phyloP scores from a whole-genome alignment of 306 rosid species.

The Castanopsis chinensis region DNA sequence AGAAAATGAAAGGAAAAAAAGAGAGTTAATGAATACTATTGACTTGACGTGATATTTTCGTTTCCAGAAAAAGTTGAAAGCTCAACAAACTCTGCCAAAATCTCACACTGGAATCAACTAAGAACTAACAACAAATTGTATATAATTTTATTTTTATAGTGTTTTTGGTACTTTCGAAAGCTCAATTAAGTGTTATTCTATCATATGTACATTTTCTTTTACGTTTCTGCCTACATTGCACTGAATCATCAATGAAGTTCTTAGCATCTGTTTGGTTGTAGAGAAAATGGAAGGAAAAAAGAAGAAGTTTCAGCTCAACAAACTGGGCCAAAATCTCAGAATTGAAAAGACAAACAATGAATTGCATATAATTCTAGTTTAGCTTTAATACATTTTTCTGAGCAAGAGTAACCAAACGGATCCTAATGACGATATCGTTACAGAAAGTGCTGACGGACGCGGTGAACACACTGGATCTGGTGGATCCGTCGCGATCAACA shows the following conservation, averaged over 20 bases:
- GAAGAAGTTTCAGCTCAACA: not conserved
- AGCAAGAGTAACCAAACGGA: not conserved
- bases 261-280: slow-evolving; percentile 12
- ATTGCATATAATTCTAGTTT: not conserved
- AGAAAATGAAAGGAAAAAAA: too few species aligned
- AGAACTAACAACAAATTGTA: too few species aligned
- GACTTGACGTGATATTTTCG: too few species aligned
- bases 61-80: too few species aligned
- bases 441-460: slow-evolving; percentile 55
- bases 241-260: not conserved
- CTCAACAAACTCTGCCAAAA: too few species aligned
- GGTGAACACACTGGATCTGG: slow-evolving; percentile 43
- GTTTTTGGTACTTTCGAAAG: too few species aligned
- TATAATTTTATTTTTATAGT: too few species aligned
- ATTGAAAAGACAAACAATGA: too few species aligned
- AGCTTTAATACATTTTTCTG: not conserved
- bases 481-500: slow-evolving; percentile 63
- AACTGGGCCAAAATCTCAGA: not conserved
- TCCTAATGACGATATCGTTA: not conserved
- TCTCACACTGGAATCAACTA: too few species aligned
- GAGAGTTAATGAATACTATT: too few species aligned
- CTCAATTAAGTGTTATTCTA: too few species aligned
- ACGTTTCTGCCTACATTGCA: not conserved
- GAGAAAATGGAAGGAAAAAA: slow-evolving; percentile 5
- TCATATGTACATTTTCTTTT: not conserved